Percentiles rank a stretch among this genome's conserved stretches.
phyloP scores from a whole-genome alignment of 2,329 filamentous ascomycete species.

The Trichothecium sympodiale region DNA sequence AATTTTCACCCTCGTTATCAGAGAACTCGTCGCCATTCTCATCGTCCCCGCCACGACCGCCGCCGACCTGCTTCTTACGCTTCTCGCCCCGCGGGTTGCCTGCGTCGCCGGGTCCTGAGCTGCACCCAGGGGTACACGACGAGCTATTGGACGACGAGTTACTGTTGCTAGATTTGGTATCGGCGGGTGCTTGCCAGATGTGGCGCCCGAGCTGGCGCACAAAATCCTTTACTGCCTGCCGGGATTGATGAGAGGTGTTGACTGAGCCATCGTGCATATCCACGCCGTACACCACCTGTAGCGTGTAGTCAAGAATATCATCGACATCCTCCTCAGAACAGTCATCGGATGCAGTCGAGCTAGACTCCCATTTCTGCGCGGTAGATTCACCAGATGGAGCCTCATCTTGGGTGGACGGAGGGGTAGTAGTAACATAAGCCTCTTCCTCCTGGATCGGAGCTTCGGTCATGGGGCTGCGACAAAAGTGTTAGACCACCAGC shows the following conservation, averaged over 20 bases:
- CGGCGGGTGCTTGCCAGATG: conserved; percentile 18
- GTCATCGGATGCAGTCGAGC: conserved; percentile 16
- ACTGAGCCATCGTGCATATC: conserved; percentile 22
- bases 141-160: conserved; percentile 19
- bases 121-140: conserved; percentile 11
- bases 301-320: conserved; percentile 20
- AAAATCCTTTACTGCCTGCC: conserved; percentile 19
- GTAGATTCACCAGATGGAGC: conserved; percentile 3
- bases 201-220: conserved; percentile 20
- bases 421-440: conserved; percentile 2
- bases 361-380: conserved; percentile 9
- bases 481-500: background rate
- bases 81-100: conserved; percentile 15
- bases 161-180: conserved; percentile 17
- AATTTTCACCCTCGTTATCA: conserved; percentile 15
- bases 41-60: conserved; percentile 14
- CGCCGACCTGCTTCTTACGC: conserved; percentile 20
- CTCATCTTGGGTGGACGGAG: conserved; percentile 1
- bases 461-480: background rate
- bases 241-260: conserved; percentile 14
- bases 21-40: conserved; percentile 17
- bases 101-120: conserved; percentile 3
- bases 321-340: conserved; percentile 21
- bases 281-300: conserved; percentile 26
- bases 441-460: conserved; percentile 7